Base-by-base conservation (phyloP, 768 basidiomycete genomes). In the Amanita inopinata region DNA sequence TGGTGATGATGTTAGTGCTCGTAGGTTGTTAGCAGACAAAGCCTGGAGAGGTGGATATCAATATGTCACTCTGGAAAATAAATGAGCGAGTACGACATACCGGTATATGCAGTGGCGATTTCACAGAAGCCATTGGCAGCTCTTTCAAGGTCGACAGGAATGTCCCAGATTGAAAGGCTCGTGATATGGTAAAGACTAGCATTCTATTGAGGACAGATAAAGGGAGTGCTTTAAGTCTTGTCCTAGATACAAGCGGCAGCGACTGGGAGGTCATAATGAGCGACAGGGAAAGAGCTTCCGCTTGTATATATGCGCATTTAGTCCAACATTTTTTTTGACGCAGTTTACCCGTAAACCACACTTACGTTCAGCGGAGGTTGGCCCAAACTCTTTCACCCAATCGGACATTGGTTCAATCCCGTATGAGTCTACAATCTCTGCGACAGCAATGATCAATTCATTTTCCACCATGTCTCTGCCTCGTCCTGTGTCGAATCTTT, bases 371-470 rank as follows among this genome's bases (percentile, higher is more conserved):
- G 44, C 5, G 39, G 60, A 61, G 61, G 55, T 62, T n/a, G 73
- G 70, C 44, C 69, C 68, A 53, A 85, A 86, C 51, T 87, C 83
- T 39, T 66, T 71, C 53, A 80, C 76, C 84, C 84, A 86, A 42
- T 65, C 58, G 3, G 63, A 60, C 5, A 54, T 55, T 12, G 54
- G 51, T 22, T 46, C 40, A 12, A 49, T 43, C 19, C 45, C 47
- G 44, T 58, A 54, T 33, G 35, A 27, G 50, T 87, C 84, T 56
- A 87, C 73, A 17, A 82, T 71, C 54, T 87, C 84, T 5, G 86
- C 84, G 19, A 86, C 64, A 2, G 81, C 74, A 19, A 89, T 63
- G 22, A 87, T 64, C 18, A 76, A 56, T 51, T 84, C 80, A 41
- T 81, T 73, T 56, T 88, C 80, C 7, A 80, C 69, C 32, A 53